These are phyloP conservation scores for Blastomyces silverae DNA, from an alignment of 2,329 filamentous ascomycete genomes.

Conservation along the genomic window DNA sequence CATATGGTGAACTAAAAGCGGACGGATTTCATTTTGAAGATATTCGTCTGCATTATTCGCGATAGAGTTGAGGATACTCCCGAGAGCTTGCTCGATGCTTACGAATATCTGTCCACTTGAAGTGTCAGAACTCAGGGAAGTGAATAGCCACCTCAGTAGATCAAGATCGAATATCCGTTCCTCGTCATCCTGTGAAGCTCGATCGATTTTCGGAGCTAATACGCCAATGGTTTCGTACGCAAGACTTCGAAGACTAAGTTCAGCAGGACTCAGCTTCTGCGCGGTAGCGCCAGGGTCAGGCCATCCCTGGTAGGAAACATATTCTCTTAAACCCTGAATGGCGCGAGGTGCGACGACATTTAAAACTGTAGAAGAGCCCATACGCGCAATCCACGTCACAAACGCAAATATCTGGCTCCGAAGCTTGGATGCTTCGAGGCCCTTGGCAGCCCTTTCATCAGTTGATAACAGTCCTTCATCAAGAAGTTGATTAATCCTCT, in stretches of 20 bases:
- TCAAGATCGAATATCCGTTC: constrained; percentile 42
- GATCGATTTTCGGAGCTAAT: constrained; percentile 51
- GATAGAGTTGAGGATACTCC: constrained; percentile 62
- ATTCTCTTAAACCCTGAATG: constrained; percentile 62
- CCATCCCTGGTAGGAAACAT: constrained; percentile 78
- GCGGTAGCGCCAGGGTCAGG: constrained; percentile 52
- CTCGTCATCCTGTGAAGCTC: constrained; percentile 25
- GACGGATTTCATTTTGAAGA: constrained; percentile 40
- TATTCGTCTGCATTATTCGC: constrained; percentile 40
- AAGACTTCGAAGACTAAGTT: constrained; percentile 63
- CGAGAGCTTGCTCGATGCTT: constrained; percentile 83
- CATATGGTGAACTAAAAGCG: constrained; percentile 64
- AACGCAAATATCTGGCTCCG: constrained; percentile 78
- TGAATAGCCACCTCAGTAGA: constrained; percentile 70
- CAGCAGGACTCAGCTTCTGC: constrained; percentile 52
- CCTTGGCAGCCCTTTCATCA: constrained; percentile 42
- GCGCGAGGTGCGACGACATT: constrained; percentile 60
- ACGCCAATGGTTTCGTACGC: constrained; percentile 90
- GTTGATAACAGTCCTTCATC: constrained; percentile 54
- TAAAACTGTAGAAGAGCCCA: constrained; percentile 58
- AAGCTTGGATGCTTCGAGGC: constrained; percentile 70
- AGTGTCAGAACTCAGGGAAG: constrained; percentile 71
- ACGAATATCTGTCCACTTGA: constrained; percentile 67
- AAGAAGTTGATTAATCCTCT: constrained; percentile 62
- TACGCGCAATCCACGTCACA: constrained; percentile 75